These are phyloP conservation scores for Myriosclerotinia scirpicola DNA, from an alignment of 2,329 filamentous ascomycete genomes.

Conservation along the genomic window DNA sequence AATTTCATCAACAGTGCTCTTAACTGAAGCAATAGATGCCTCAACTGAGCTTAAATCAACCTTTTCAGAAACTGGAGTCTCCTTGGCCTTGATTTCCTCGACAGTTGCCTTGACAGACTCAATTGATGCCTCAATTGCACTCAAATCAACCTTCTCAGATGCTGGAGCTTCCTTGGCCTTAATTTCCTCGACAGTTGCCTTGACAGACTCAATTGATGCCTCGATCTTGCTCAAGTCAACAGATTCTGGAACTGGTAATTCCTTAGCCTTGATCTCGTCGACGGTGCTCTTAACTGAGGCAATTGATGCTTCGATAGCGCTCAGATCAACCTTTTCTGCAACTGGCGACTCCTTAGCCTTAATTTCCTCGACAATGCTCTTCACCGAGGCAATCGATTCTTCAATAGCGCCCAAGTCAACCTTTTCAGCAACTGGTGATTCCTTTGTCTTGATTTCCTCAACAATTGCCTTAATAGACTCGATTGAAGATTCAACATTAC, in stretches of 20 bases:
- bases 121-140: conserved; percentile 16
- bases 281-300: conserved; percentile 19
- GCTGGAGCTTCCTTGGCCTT: conserved; percentile 24
- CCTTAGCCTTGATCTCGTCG: conserved; percentile 27
- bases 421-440: conserved; percentile 22
- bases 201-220: neutral
- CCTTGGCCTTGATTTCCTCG: conserved; percentile 16
- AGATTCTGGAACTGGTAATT: neutral
- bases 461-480: conserved; percentile 25
- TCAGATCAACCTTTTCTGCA: neutral
- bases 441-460: conserved; percentile 30
- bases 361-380: conserved; percentile 27
- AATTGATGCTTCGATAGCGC: neutral
- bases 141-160: conserved; percentile 26
- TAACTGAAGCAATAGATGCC: too few species aligned
- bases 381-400: conserved; percentile 9
- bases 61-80: neutral
- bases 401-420: conserved; percentile 27
- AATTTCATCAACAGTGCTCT: too few species aligned
- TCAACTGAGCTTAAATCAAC: too few species aligned
- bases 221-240: conserved; percentile 13
- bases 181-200: conserved; percentile 15
- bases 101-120: conserved; percentile 24
- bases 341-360: conserved; percentile 28
- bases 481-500: conserved; percentile 26